A percentile compares a stretch with the other conserved stretches of the same genome.
These are phyloP conservation scores for Xylariomycetidae sp. DNA, from an alignment of 2,329 filamentous ascomycete genomes.

Conservation along the genomic window DNA sequence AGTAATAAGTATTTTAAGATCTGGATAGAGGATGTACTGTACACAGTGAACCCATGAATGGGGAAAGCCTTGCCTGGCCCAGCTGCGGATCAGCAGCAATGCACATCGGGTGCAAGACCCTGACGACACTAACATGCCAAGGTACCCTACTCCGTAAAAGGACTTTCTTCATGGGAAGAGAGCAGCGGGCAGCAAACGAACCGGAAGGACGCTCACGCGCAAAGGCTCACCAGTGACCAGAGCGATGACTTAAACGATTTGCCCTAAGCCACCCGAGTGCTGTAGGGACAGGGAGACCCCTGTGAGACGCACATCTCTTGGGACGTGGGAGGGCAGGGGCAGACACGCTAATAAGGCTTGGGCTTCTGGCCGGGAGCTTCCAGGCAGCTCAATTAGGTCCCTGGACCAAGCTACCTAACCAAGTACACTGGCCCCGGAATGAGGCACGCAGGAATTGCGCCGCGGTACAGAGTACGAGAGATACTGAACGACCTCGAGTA, in stretches of 20 bases:
- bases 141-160: neutral
- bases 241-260: conserved; percentile 11
- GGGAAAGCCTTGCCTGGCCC: neutral
- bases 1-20: too few species aligned
- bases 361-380: neutral
- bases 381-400: too few species aligned
- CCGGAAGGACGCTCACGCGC: conserved; percentile 3
- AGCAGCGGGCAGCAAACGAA: conserved; percentile 1
- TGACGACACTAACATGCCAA: neutral
- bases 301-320: conserved; percentile 19
- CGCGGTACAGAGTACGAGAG: neutral
- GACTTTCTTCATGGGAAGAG: too few species aligned
- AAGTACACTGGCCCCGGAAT: too few species aligned
- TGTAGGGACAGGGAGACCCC: conserved; percentile 16
- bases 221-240: conserved; percentile 2
- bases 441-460: neutral
- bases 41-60: too few species aligned
- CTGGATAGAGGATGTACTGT: too few species aligned
- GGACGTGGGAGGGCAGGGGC: conserved; percentile 20
- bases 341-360: conserved; percentile 8
- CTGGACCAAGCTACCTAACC: too few species aligned
- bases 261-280: conserved; percentile 10
- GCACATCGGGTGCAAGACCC: neutral
- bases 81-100: neutral
- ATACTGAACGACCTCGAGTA: neutral